Base-by-base conservation (phyloP, 2,329 filamentous ascomycete genomes). In the Nemania abortiva region DNA sequence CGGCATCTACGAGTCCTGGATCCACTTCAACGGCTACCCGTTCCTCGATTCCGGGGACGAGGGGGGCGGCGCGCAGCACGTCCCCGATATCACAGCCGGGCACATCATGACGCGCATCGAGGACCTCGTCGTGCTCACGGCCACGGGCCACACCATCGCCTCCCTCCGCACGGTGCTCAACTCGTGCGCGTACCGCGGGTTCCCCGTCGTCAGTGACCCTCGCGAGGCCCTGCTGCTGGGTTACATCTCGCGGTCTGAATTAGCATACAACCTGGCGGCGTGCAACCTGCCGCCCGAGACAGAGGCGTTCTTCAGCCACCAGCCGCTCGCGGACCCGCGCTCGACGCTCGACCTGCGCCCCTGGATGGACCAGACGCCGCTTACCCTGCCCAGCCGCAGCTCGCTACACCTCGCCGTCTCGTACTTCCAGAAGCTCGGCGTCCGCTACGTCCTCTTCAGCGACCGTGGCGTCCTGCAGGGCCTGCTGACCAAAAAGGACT, bases 351-450 rank as follows among this genome's bases (percentile, higher is more conserved):
- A 99, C 81, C 86, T 99, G 11, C 87, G 95, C 7, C 95, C 95
- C 2, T 99, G 96, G 96, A 98, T 99, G 94, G 96, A 99, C 80
- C 95, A 98, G 80, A 99, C 96, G 0, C 96, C 96, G 0, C 92
- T 99, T 55, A 98, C 96, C 0, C 85, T 98, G 20, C 92, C 94
- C 50, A 90, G 89, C 24, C 88, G 90, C 71, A 90, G 90, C 18
- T 91, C 87, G 68, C 89, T 99, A 69, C 90, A 95, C 78, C 87
- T 98, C n/a, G 93, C 93, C 3, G 91, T 97, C 27, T 91, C 88
- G 66, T 97, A 99, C 87, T 98, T 99, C 81, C 94, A 97, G 83
- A 95, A 95, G 78, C 88, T 99, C 9, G 96, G 96, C 22, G 82
- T 99, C 70, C 88, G 95, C 59, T 98, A 98, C 82, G 89, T 99